These are phyloP conservation scores for Russula virescens DNA, from an alignment of 768 basidiomycete genomes.

Conservation along the genomic window DNA sequence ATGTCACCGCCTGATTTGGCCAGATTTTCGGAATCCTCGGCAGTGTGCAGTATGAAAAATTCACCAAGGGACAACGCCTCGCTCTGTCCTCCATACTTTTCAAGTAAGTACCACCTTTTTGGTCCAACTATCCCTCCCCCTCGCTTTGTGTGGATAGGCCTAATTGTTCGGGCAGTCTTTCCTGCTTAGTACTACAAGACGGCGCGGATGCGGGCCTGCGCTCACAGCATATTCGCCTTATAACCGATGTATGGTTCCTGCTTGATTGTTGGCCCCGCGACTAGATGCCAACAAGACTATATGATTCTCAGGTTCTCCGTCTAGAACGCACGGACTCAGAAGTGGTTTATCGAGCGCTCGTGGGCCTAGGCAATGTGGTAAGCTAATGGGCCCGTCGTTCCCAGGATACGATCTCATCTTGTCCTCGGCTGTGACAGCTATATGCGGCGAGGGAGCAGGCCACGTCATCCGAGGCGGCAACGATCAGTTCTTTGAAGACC, in stretches of 20 bases:
- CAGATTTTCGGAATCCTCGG: conserved; percentile 55
- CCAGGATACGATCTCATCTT: conserved; percentile 13
- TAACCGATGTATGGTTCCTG: conserved; percentile 39
- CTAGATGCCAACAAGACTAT: conserved; percentile 5
- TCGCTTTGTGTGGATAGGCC: conserved; percentile 5
- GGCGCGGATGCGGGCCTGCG: conserved; percentile 38
- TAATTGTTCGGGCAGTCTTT: conserved; percentile 44
- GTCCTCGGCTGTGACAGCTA: conserved; percentile 34
- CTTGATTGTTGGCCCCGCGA: not conserved
- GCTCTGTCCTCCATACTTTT: conserved; percentile 78
- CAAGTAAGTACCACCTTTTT: conserved; percentile 56
- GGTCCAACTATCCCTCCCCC: not conserved
- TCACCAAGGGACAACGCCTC: conserved; percentile 67
- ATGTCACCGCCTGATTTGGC: conserved; percentile 7
- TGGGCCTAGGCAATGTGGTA: conserved; percentile 71
- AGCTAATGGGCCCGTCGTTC: conserved; percentile 25
- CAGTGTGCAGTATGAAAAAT: conserved; percentile 44
- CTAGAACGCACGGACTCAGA: conserved; percentile 56
- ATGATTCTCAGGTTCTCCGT: conserved; percentile 37
- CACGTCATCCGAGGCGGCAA: conserved; percentile 35
- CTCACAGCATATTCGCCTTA: conserved; percentile 40
- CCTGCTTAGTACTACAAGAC: conserved; percentile 48
- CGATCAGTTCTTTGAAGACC: conserved; percentile 38
- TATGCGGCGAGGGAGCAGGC: conserved; percentile 40
- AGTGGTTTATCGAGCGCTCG: conserved; percentile 61